These are phyloP conservation scores for Suillus americanus DNA, from an alignment of 768 basidiomycete species.

Conservation along the genomic window DNA sequence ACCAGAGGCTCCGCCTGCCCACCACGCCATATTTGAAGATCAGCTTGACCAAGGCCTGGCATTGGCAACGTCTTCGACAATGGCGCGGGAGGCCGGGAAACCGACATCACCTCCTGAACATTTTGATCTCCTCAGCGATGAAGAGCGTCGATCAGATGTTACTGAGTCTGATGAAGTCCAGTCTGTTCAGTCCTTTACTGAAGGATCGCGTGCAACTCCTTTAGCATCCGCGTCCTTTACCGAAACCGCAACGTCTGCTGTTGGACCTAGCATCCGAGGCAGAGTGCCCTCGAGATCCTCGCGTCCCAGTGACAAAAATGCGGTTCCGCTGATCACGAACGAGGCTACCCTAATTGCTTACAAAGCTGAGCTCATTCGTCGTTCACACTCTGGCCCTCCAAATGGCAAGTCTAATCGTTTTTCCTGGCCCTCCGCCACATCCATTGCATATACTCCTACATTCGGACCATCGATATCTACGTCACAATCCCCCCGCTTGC, in stretches of 20 bases:
- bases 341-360: slow-evolving; percentile 24
- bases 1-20: slow-evolving; percentile 66
- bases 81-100: slow-evolving; percentile 53
- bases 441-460: slow-evolving; percentile 43
- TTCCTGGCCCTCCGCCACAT: slow-evolving; percentile 39
- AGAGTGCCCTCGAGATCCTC: slow-evolving; percentile 21
- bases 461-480: slow-evolving; percentile 41
- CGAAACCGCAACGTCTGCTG: slow-evolving; percentile 10
- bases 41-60: slow-evolving; percentile 65
- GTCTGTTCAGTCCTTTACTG: slow-evolving; percentile 67
- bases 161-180: slow-evolving; percentile 68
- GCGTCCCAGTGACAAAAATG: slow-evolving; percentile 10
- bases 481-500: slow-evolving; percentile 37
- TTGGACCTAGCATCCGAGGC: slow-evolving; percentile 21
- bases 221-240: slow-evolving; percentile 3
- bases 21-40: slow-evolving; percentile 65
- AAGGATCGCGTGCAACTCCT: slow-evolving; percentile 40
- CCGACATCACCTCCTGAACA: slow-evolving; percentile 60
- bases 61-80: slow-evolving; percentile 64
- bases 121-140: slow-evolving; percentile 62
- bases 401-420: slow-evolving; percentile 38
- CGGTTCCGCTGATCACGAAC: slow-evolving; percentile 3
- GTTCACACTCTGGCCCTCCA: slow-evolving; percentile 45
- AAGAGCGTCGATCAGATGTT: slow-evolving; percentile 56
- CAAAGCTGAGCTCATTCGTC: slow-evolving; percentile 40